A percentile compares a stretch with the other conserved stretches of the same genome.
These are phyloP conservation scores for Euphorbia pulcherrima DNA, from an alignment of 345 rosid species.

Conservation along the genomic window DNA sequence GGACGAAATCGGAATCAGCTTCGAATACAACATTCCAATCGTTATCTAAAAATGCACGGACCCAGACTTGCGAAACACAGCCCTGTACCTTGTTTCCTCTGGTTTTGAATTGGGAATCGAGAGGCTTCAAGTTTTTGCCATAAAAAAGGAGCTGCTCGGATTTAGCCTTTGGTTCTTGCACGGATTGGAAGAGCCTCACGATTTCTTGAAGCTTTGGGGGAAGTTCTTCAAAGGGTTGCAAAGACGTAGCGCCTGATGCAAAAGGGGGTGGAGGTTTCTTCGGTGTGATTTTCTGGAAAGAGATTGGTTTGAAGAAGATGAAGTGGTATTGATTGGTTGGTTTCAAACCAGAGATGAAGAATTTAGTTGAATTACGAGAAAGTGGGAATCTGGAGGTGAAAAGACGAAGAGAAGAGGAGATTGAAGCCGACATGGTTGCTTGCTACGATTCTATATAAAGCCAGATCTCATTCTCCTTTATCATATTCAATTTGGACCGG, in stretches of 20 bases:
- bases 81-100: conserved; percentile 84
- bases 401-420: conserved; percentile 34
- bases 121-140: conserved; percentile 67
- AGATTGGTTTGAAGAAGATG: conserved; percentile 29
- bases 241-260: conserved; percentile 38
- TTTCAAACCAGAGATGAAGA: conserved; percentile 17
- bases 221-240: conserved; percentile 72
- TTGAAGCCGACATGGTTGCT: conserved; percentile 21
- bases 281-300: conserved; percentile 39
- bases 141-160: conserved; percentile 84
- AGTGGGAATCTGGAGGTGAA: conserved; percentile 37
- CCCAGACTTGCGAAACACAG: conserved; percentile 95
- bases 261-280: conserved; percentile 13
- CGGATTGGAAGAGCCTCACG: conserved; percentile 76
- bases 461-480: too few species aligned
- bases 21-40: conserved; percentile 64
- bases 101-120: conserved; percentile 65
- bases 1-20: conserved; percentile 86
- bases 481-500: too few species aligned
- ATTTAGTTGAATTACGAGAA: conserved; percentile 13
- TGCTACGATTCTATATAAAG: too few species aligned
- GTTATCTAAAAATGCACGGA: conserved; percentile 69
- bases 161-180: conserved; percentile 62
- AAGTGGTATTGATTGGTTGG: conserved; percentile 18
- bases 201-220: conserved; percentile 88